These are phyloP conservation scores for Cyclospora cayetanensis DNA, from an alignment of 169 alveolate genomes.

Conservation along the genomic window DNA sequence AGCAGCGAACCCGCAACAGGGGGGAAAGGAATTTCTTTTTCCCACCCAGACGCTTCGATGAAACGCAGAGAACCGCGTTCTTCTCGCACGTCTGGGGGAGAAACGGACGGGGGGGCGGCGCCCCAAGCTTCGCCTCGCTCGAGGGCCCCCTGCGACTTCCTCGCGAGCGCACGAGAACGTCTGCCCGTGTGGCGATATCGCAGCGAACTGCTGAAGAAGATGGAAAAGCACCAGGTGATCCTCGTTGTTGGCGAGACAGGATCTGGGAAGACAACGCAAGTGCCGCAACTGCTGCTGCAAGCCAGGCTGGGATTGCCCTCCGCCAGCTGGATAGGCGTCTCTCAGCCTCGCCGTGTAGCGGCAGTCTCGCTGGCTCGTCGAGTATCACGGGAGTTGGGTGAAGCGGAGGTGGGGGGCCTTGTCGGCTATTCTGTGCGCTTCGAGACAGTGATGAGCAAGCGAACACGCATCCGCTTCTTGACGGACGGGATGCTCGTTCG, in stretches of 20 bases:
- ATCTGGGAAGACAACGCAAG: slow-evolving; percentile 99
- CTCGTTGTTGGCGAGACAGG: slow-evolving; percentile 99
- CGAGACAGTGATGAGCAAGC: slow-evolving; percentile 95
- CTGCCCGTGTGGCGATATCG: slow-evolving; percentile 33
- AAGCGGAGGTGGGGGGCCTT: slow-evolving; percentile 82
- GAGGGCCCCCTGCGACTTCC: too few relatives aligned
- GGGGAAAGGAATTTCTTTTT: too few relatives aligned
- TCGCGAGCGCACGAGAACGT: neutral
- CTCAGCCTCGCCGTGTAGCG: slow-evolving; percentile 99
- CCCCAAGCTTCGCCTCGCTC: too few relatives aligned
- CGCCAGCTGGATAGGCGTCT: slow-evolving; percentile 88
- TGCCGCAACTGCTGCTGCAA: slow-evolving; percentile 96
- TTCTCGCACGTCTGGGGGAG: too few relatives aligned
- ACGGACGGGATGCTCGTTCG: slow-evolving; percentile 99
- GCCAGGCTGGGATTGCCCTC: slow-evolving; percentile 83
- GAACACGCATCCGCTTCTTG: slow-evolving; percentile 96
- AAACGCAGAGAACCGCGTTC: too few relatives aligned
- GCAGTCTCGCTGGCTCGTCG: slow-evolving; percentile 98
- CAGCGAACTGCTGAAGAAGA: slow-evolving; percentile 87
- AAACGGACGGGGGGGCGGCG: too few relatives aligned
- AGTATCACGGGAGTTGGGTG: slow-evolving; percentile 97
- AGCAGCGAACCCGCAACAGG: too few relatives aligned
- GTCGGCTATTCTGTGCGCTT: slow-evolving; percentile 83
- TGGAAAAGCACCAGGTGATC: slow-evolving; percentile 92
- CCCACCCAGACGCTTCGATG: too few relatives aligned